Percentiles rank a stretch among this genome's conserved stretches.
phyloP scores from a whole-genome alignment of 2,329 filamentous ascomycete species.

The Claviceps lovelessii region DNA sequence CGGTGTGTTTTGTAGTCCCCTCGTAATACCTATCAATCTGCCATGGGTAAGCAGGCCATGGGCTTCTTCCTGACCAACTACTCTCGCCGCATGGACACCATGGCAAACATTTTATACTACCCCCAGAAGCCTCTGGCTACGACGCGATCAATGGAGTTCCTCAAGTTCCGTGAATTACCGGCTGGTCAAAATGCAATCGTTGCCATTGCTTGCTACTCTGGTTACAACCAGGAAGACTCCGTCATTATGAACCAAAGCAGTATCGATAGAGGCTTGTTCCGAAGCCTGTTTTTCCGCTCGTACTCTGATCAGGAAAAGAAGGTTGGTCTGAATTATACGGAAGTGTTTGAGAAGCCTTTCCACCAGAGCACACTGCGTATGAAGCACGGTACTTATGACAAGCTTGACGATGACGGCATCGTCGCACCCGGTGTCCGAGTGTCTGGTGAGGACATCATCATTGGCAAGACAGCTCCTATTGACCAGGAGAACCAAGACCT shows the following conservation, averaged over 20 bases:
- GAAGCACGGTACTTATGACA: conserved; percentile 93
- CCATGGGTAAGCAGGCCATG: conserved; percentile 99
- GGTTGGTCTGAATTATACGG: conserved; percentile 82
- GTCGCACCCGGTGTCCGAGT: conserved; percentile 88
- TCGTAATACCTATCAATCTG: conserved; percentile 97
- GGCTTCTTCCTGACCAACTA: conserved; percentile 98
- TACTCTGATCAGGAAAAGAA: conserved; percentile 97
- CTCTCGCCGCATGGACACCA: conserved; percentile 93
- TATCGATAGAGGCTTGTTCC: conserved; percentile 93
- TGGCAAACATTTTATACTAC: conserved; percentile 98
- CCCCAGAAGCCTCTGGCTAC: conserved; percentile 95
- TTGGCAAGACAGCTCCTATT: conserved; percentile 94
- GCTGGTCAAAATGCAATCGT: conserved; percentile 98
- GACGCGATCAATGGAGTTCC: conserved; percentile 93
- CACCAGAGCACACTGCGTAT: conserved; percentile 76
- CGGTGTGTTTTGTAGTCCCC: conserved; percentile 59
- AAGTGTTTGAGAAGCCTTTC: conserved; percentile 91
- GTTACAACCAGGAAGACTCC: conserved; percentile 99
- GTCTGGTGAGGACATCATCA: conserved; percentile 96
- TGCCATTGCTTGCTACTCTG: conserved; percentile 91
- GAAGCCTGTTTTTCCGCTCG: conserved; percentile 92
- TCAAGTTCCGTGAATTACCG: conserved; percentile 94
- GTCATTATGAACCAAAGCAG: conserved; percentile 99
- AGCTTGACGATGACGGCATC: conserved; percentile 91
- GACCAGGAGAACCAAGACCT: conserved; percentile 85